These are phyloP conservation scores for Sporobolomyces pararoseus DNA, from an alignment of 768 basidiomycete genomes.

Conservation along the genomic window DNA sequence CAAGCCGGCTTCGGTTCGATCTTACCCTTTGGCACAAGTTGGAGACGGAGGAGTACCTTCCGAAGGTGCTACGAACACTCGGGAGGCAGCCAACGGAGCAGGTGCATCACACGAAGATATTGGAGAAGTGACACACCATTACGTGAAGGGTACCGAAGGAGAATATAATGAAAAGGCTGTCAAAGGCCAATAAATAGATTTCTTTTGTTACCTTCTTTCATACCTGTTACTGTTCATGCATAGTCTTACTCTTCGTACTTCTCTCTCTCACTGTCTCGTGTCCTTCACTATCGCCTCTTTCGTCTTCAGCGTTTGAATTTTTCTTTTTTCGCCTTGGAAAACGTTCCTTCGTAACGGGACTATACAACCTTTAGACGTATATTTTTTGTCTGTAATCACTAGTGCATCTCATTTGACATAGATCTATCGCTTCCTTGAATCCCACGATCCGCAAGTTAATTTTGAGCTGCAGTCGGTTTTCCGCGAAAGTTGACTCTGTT, in stretches of 20 bases:
- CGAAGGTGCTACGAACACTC: constrained; percentile 16
- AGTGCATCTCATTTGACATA: constrained; percentile 13
- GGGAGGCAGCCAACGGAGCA: constrained; percentile 15
- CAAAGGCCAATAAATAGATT: constrained; percentile 10
- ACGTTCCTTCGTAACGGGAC: too few relatives aligned
- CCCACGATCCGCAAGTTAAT: too few relatives aligned
- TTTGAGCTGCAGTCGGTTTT: too few relatives aligned
- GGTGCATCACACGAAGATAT: constrained; percentile 5
- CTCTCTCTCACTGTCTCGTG: too few relatives aligned
- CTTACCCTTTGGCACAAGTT: constrained; percentile 14
- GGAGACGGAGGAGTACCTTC: neutral
- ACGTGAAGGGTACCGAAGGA: neutral
- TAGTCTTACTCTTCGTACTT: neutral
- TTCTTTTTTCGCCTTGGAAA: neutral
- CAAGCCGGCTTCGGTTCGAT: constrained; percentile 29
- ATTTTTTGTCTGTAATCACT: constrained; percentile 7
- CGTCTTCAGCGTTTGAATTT: neutral
- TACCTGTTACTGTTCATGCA: neutral
- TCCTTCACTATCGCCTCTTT: too few relatives aligned
- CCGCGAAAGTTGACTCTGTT: too few relatives aligned
- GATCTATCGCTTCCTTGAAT: too few relatives aligned
- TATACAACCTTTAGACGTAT: too few relatives aligned
- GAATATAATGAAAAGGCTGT: constrained; percentile 13
- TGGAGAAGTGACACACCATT: constrained; percentile 8
- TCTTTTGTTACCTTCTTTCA: neutral